Conservation (phyloP, 2,329 filamentous ascomycete genomes). For the Chaetomiaceae sp. region DNA sequence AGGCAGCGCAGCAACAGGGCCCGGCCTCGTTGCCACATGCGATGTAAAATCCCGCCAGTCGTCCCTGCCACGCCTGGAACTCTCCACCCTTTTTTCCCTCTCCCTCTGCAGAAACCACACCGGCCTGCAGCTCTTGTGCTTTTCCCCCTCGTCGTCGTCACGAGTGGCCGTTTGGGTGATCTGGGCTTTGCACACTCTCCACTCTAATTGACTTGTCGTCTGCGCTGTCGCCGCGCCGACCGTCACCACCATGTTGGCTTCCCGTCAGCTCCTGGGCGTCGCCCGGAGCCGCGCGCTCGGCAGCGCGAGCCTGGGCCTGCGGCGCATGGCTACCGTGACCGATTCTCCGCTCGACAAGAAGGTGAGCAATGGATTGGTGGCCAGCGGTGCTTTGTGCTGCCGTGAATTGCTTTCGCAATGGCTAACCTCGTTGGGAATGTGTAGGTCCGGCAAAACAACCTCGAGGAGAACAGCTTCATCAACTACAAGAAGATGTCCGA, state of each 20-base stretch:
- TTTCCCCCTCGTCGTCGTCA: conserved; percentile 25
- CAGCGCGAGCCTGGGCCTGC: conserved; percentile 54
- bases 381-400: not conserved
- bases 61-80: conserved; percentile 30
- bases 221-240: conserved; percentile 18
- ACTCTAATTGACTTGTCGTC: conserved; percentile 31
- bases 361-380: conserved; percentile 41
- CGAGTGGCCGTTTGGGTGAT: conserved; percentile 24
- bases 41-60: conserved; percentile 25
- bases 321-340: conserved; percentile 76
- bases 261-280: conserved; percentile 63
- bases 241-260: conserved; percentile 57
- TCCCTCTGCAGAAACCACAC: conserved; percentile 17
- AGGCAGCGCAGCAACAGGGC: conserved; percentile 18
- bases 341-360: conserved; percentile 87
- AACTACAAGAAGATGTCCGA: conserved; percentile 98
- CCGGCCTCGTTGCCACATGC: conserved; percentile 22
- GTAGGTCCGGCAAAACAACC: conserved; percentile 81
- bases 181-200: conserved; percentile 26
- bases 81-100: conserved; percentile 33
- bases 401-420: not conserved
- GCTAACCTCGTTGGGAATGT: conserved; percentile 18
- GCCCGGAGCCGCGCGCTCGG: conserved; percentile 54
- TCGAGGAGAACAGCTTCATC: conserved; percentile 94
- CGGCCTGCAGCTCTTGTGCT: conserved; percentile 19